Percentiles rank a stretch among this genome's conserved stretches.
Conservation (phyloP, 2,329 filamentous ascomycete species). For the Botrytis squamosa region DNA sequence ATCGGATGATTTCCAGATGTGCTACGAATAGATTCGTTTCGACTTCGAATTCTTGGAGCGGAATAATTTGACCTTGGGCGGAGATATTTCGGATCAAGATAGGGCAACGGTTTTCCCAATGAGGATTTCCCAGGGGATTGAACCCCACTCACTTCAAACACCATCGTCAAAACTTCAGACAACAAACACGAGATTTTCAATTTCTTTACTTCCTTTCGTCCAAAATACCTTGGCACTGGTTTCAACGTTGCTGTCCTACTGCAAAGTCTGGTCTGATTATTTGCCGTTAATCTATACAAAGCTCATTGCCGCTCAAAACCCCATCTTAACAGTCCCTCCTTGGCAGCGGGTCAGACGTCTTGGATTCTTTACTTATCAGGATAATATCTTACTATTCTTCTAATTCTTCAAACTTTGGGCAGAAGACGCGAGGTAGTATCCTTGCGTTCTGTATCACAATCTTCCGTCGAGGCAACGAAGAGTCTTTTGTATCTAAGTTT, state of each 20-base stretch:
- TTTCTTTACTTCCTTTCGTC: neutral
- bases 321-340: neutral
- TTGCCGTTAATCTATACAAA: conserved; percentile 6
- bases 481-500: neutral
- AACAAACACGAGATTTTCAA: conserved; percentile 1
- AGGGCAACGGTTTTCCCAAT: neutral
- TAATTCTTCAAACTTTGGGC: neutral
- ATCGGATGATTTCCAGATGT: neutral
- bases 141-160: conserved; percentile 14
- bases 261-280: neutral
- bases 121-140: neutral
- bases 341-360: conserved; percentile 9
- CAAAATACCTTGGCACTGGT: neutral
- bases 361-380: neutral
- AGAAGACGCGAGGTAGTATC: neutral
- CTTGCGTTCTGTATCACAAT: conserved; percentile 2
- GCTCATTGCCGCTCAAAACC: neutral
- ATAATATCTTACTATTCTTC: neutral
- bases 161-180: conserved; percentile 14
- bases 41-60: neutral
- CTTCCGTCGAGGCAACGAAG: neutral
- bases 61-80: neutral
- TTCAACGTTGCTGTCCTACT: neutral
- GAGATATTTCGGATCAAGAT: neutral
- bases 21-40: neutral